phyloP scores from a whole-genome alignment of 495 filamentous ascomycete species.

The Neurospora sp. region DNA sequence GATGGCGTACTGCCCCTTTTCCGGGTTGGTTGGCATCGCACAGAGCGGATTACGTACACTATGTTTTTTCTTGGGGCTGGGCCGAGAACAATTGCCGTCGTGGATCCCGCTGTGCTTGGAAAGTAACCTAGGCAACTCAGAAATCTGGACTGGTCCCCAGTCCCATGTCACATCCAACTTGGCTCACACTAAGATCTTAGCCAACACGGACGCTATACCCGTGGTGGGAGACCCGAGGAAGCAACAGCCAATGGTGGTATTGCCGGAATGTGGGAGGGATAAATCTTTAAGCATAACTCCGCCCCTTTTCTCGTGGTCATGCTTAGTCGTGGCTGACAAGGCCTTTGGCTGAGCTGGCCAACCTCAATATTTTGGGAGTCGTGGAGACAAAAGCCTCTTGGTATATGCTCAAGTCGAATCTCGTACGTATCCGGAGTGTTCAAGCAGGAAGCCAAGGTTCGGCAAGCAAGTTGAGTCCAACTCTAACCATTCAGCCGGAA shows the following conservation, averaged over 20 bases:
- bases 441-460: not conserved
- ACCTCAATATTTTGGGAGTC: not conserved
- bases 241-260: not conserved
- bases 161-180: not conserved
- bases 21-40: not conserved
- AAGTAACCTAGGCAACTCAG: not conserved
- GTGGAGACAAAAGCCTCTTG: not conserved
- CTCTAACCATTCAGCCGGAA: not conserved
- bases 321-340: not conserved
- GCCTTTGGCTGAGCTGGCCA: not conserved
- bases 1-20: not conserved
- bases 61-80: not conserved
- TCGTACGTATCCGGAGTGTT: not conserved
- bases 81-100: not conserved
- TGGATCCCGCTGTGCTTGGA: not conserved
- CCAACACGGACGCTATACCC: not conserved
- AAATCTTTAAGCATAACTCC: not conserved
- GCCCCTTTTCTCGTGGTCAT: not conserved
- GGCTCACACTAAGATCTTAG: not conserved
- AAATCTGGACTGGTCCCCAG: not conserved
- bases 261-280: not conserved
- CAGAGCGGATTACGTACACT: not conserved
- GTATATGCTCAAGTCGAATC: not conserved
- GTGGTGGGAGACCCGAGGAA: not conserved
- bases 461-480: not conserved